Evolutionary conservation across 257 asterid species (phyloP), one percentile per base, ranked within the genome.

Genomic region (Prunella vulgaris): DNA sequence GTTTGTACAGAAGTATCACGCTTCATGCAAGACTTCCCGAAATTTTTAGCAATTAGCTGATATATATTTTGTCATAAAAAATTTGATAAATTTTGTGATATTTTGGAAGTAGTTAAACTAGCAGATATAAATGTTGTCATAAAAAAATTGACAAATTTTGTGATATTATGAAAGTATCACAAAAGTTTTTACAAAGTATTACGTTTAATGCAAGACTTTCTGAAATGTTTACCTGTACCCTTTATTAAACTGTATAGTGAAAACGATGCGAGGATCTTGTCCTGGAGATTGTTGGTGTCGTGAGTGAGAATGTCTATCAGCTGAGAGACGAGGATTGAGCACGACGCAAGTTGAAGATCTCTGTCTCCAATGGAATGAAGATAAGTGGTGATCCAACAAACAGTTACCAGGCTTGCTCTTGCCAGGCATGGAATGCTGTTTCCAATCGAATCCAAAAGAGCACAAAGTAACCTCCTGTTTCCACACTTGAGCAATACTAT

Each of bases 391-490:
- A 88, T 81, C 96, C 97, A 91, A 66, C 90, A 74, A 33, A 91
- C 73, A 0, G 93, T 89, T 48, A 86, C 85, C 37, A 89, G 69
- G 84, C 90, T 89, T 56, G 96, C 90, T 48, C 89, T 84, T 46
- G 95, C 90, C 46, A 91, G 73, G 63, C 91, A 76, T 1, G 96
- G 96, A 66, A 88, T 79, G 70, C 95, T 81, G 68, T 82, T 84
- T 24, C 86, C 84, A 59, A 88, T 69, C 61, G 97, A 74, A 49
- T 84, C 82, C 0, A 90, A 74, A 60, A 91, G 87, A 40, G 92
- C 90, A 40, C 74, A 57, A 4, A 91, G 68, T 10, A 91, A 65
- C 70, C 82, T 84, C 22, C 13, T 74, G 65, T 57, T 70, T 54
- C 93, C 91, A 60, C 74, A 74, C 3, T 68, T 75, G 10, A 88